These are phyloP conservation scores for Pseudonitzschia pungens DNA, from an alignment of 108 stramenopile species.

Conservation along the genomic window DNA sequence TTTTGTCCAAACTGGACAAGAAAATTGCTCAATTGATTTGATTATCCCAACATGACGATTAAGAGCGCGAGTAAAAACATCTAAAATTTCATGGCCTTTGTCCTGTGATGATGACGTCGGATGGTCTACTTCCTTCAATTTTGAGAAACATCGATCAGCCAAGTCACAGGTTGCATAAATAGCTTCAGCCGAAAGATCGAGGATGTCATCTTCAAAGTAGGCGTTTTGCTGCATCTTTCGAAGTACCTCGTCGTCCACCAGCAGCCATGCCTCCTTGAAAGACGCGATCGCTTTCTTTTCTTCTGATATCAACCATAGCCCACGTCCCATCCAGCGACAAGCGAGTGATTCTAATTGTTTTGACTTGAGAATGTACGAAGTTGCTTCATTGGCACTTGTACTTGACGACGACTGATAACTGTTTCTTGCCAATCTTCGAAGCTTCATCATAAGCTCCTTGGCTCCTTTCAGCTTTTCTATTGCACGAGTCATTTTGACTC, in stretches of 20 bases:
- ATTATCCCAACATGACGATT: slow-evolving; percentile 21
- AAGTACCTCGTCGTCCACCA: slow-evolving; percentile 11
- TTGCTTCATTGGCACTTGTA: slow-evolving; percentile 4
- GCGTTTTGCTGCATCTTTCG: background rate
- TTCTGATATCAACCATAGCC: slow-evolving; percentile 17
- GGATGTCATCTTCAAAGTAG: slow-evolving; percentile 9
- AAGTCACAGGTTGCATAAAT: slow-evolving; percentile 17
- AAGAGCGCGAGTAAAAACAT: slow-evolving; percentile 17
- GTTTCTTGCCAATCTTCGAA: background rate
- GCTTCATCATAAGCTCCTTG: background rate
- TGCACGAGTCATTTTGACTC: background rate
- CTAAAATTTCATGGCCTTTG: slow-evolving; percentile 15
- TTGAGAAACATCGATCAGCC: slow-evolving; percentile 22
- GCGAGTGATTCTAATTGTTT: slow-evolving; percentile 38
- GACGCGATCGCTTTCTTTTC: slow-evolving; percentile 21
- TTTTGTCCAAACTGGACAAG: background rate
- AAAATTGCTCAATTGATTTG: slow-evolving; percentile 10
- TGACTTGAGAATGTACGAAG: slow-evolving; percentile 21
- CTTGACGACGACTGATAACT: background rate
- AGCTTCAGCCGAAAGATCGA: slow-evolving; percentile 25
- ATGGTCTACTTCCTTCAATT: slow-evolving; percentile 10
- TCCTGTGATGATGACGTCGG: background rate
- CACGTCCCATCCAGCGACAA: slow-evolving; percentile 32
- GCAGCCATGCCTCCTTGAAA: slow-evolving; percentile 18
- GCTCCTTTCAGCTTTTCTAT: slow-evolving; percentile 8